Evolutionary conservation across 1,284 basidiomycete genomes (phyloP), one percentile per base, ranked within the genome.

Genomic region (Binderoboletus segoi): DNA sequence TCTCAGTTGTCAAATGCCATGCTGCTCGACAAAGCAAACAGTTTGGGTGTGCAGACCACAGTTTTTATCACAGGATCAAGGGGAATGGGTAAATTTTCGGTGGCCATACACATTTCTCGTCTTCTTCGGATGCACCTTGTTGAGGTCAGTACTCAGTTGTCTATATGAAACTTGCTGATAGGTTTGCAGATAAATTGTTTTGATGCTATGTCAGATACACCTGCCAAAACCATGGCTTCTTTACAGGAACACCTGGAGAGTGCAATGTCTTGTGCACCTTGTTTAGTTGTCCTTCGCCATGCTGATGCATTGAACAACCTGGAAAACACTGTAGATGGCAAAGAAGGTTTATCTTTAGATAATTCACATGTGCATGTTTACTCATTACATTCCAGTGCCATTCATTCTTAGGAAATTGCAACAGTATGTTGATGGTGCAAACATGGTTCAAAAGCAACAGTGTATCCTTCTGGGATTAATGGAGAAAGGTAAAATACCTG

Each of bases 251-350:
- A 86, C 4, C 86, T 98, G 61, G 93, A 95, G 52, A 85, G 88
- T 71, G 94, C 94, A 1, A 77, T 82, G 11, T 75, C 82, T 10
- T 95, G 92, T 67, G 86, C 93, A 0, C 97, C 97, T 0, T 96
- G 93, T 66, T 79, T 98, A 37, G 73, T 99, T 18, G 73, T 98
- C 3, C 75, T 99, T 43, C 80, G 89, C 18, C 88, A 97, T 64
- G 75, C 95, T 23, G 94, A 99, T 63, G 96, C 92, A 0, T 77
- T 99, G 12, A 81, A 83, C 6, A 82, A 89, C 60, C 88, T 85
- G 32, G 85, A 91, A 66, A 75, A 77, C 3, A 71, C 82, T 16
- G 86, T 90, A 60, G 79, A 84, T 24, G 88, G 84, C 1, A 89
- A 89, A 77, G 87, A 89, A 89, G 60, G 56, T 51, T 26, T 20